A percentile compares a stretch with the other conserved stretches of the same genome.
Evolutionary conservation across 106 monocot species (phyloP).

Genomic region (Phalaenopsis aphrodite): DNA sequence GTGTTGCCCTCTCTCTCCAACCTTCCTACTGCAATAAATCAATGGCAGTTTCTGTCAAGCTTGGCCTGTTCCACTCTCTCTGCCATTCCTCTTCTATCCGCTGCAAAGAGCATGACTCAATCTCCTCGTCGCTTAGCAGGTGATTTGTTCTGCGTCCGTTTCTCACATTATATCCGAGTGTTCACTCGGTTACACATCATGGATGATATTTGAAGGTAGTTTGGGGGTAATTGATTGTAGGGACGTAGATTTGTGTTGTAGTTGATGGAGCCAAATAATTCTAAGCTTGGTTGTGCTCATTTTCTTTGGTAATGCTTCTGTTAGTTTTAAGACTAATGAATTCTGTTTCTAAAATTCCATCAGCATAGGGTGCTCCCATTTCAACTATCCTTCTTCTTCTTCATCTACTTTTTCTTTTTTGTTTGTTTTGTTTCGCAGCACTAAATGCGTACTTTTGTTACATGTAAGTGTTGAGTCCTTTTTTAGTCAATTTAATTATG

Average conservation of each 20-base stretch:
- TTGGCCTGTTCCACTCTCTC: not conserved
- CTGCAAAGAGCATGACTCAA: not conserved
- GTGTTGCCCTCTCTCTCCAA: not conserved
- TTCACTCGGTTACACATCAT: not conserved
- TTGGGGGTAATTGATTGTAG: not conserved
- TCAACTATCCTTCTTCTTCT: not conserved
- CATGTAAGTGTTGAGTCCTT: not conserved
- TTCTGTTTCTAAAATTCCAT: too few relatives aligned
- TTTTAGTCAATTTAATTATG: not conserved
- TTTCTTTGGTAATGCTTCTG: not conserved
- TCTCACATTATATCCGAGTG: not conserved
- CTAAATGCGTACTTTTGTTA: not conserved
- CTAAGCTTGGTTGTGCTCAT: not conserved
- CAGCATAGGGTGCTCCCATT: not conserved
- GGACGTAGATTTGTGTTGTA: not conserved
- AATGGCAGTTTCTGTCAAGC: constrained; percentile 1
- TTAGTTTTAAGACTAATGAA: not conserved
- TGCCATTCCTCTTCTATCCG: not conserved
- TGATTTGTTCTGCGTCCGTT: not conserved
- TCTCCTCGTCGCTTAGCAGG: not conserved
- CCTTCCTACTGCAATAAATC: not conserved
- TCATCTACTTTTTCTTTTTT: not conserved
- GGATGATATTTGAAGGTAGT: not conserved
- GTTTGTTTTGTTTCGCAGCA: not conserved
- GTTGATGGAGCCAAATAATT: not conserved